Percentiles rank a stretch among this genome's conserved stretches.
Conservation (phyloP, 805 yeast genomes). For the Saccharomyces jurei region DNA sequence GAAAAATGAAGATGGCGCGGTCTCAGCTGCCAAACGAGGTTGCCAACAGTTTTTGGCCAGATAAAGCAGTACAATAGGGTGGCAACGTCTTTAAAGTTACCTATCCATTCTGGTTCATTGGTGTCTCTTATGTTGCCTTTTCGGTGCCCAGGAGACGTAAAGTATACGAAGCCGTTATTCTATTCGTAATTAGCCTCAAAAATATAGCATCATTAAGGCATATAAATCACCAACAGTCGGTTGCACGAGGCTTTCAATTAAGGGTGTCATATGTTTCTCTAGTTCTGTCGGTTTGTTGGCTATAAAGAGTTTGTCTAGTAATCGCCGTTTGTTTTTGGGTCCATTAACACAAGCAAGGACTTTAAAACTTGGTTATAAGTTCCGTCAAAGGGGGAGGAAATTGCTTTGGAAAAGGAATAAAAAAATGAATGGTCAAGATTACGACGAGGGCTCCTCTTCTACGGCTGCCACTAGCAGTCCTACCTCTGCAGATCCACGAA, state of each 20-base stretch:
- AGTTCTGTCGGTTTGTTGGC: not conserved
- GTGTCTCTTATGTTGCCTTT: not conserved
- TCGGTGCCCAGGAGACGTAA: not conserved
- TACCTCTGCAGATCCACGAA: constrained; percentile 20
- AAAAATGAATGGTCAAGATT: not conserved
- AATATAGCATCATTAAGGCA: not conserved
- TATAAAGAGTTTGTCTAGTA: not conserved
- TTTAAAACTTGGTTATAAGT: not conserved
- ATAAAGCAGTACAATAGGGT: not conserved
- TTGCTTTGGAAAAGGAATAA: not conserved
- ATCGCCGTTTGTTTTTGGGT: not conserved
- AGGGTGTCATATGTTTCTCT: not conserved
- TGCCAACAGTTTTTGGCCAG: not conserved
- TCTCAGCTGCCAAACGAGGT: not conserved
- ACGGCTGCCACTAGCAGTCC: constrained; percentile 20
- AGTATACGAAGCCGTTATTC: not conserved
- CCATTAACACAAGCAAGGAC: not conserved
- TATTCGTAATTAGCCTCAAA: not conserved
- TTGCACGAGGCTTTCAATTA: not conserved
- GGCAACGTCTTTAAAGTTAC: not conserved
- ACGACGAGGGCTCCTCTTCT: constrained; percentile 4
- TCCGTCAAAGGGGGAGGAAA: not conserved
- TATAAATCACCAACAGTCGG: not conserved
- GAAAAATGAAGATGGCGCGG: not conserved
- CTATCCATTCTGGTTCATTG: not conserved